Evolutionary conservation across 257 asterid species (phyloP).

Genomic region (Solanum chilense): DNA sequence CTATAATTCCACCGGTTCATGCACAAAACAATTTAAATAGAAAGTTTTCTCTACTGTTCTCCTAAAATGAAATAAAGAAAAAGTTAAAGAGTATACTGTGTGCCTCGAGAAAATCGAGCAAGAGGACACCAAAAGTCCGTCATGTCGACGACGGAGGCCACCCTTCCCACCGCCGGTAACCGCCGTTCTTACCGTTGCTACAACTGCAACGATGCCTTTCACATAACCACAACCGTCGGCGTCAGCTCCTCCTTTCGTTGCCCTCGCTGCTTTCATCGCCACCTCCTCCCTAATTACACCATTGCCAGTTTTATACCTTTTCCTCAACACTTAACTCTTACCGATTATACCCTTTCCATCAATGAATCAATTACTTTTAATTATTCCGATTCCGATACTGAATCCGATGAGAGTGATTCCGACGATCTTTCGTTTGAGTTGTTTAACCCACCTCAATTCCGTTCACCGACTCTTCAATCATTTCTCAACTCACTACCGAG

Average conservation of each 20-base stretch:
- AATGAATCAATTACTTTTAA: background rate
- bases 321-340: background rate
- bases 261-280: conserved; percentile 41
- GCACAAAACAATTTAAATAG: background rate
- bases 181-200: conserved; percentile 1
- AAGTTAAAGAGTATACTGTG: background rate
- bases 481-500: conserved; percentile 21
- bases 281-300: conserved; percentile 38
- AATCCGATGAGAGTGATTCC: conserved; percentile 19
- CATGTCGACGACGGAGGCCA: background rate
- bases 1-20: background rate
- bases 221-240: conserved; percentile 8
- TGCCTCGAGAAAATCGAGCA: background rate
- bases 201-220: conserved; percentile 37
- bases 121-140: background rate
- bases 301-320: conserved; percentile 9
- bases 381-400: conserved; percentile 10
- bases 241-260: conserved; percentile 35
- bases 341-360: background rate
- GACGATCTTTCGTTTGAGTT: conserved; percentile 20
- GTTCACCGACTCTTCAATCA: conserved; percentile 22
- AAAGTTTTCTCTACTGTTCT: background rate
- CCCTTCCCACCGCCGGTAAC: background rate
- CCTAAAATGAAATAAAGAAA: background rate
- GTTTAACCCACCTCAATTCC: background rate